These are phyloP conservation scores for Chlorella variabilis DNA, from an alignment of 163 green algal genomes.

Conservation along the genomic window DNA sequence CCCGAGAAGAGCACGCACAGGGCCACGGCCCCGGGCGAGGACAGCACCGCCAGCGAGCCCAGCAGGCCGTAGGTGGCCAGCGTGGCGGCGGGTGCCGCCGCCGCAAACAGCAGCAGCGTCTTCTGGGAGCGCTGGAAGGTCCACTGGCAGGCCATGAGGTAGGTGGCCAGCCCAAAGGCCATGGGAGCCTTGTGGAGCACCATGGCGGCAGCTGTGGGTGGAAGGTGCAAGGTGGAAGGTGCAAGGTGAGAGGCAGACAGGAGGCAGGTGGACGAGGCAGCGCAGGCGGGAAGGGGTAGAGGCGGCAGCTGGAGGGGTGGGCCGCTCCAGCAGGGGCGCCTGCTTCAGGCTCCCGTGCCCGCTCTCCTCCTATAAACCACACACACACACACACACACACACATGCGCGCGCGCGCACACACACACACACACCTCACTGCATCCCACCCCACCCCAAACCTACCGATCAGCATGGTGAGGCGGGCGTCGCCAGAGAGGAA, in stretches of 20 bases:
- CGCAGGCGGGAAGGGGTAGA: no score
- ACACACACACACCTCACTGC: no score
- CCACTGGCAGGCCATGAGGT: constrained; percentile 54
- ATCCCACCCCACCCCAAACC: no score
- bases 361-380: no score
- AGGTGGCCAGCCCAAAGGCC: constrained; percentile 60
- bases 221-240: no score
- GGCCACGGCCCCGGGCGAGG: constrained; percentile 38
- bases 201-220: constrained; percentile 47
- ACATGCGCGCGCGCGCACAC: no score
- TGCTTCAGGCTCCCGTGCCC: no score
- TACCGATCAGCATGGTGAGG: constrained; percentile 47
- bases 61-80: constrained; percentile 54
- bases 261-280: no score
- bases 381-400: no score
- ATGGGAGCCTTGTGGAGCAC: constrained; percentile 68
- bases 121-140: constrained; percentile 29
- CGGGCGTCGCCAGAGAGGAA: constrained; percentile 40
- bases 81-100: constrained; percentile 53
- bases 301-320: no score
- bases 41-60: constrained; percentile 30
- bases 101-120: constrained; percentile 58
- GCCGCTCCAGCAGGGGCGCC: no score
- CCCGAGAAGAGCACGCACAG: constrained; percentile 67
- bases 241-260: no score